These are phyloP conservation scores for Leccinum huronense DNA, from an alignment of 1,284 basidiomycete genomes.

Conservation along the genomic window DNA sequence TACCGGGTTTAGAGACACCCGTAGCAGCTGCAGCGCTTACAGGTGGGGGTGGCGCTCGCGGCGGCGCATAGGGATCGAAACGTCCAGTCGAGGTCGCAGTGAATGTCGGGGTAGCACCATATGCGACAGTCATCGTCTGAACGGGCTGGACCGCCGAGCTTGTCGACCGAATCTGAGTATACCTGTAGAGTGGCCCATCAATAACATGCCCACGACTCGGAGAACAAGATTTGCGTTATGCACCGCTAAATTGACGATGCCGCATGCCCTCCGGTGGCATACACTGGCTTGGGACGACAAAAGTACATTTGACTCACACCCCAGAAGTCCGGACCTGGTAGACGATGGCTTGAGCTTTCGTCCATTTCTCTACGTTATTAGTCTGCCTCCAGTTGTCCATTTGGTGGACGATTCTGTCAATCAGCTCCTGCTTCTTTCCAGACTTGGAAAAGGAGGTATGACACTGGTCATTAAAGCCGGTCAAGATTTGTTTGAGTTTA, in stretches of 20 bases:
- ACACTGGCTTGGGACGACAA: slow-evolving; percentile 10
- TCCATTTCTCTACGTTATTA: slow-evolving; percentile 60
- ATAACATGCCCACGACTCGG: slow-evolving; percentile 8
- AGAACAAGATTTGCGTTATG: slow-evolving; percentile 8
- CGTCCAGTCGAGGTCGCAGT: slow-evolving; percentile 36
- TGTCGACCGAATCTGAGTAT: slow-evolving; percentile 29
- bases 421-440: slow-evolving; percentile 84
- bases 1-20: slow-evolving; percentile 34
- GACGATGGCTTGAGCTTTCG: slow-evolving; percentile 60
- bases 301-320: slow-evolving; percentile 48
- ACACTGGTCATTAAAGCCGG: slow-evolving; percentile 72
- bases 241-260: slow-evolving; percentile 8
- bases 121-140: slow-evolving; percentile 24
- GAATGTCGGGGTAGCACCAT: slow-evolving; percentile 25
- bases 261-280: slow-evolving; percentile 16
- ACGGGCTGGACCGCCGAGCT: slow-evolving; percentile 29
- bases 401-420: slow-evolving; percentile 60
- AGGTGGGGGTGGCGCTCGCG: slow-evolving; percentile 45
- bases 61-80: slow-evolving; percentile 65
- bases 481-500: slow-evolving; percentile 72
- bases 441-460: slow-evolving; percentile 63
- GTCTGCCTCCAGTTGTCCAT: slow-evolving; percentile 59
- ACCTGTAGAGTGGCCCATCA: slow-evolving; percentile 25
- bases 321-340: slow-evolving; percentile 59
- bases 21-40: slow-evolving; percentile 36